Conservation (phyloP, 2,329 filamentous ascomycete genomes). For the Domatiomyces globalis region DNA sequence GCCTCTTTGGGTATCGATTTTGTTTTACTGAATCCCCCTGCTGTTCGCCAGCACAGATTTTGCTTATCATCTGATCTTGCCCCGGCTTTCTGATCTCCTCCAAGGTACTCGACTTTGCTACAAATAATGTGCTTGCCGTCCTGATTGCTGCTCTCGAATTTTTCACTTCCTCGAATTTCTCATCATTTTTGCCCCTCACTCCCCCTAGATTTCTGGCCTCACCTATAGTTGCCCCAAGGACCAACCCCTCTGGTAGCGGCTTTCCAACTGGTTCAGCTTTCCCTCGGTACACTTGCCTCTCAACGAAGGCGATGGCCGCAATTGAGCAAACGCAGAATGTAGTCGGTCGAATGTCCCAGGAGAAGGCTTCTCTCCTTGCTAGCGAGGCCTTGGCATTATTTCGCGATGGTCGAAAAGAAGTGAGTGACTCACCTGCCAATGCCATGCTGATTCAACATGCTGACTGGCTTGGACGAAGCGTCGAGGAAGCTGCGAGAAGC, state of each 20-base stretch:
- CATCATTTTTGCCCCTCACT: background rate
- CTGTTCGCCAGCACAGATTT: background rate
- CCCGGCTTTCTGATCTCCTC: background rate
- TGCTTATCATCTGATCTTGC: background rate
- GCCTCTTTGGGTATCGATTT: background rate
- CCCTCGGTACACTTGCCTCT: background rate
- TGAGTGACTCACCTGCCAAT: constrained; percentile 16
- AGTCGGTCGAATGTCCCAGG: constrained; percentile 24
- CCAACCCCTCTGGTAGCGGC: background rate
- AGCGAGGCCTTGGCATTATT: constrained; percentile 34
- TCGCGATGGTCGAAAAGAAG: constrained; percentile 33
- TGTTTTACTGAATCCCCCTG: background rate
- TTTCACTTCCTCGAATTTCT: background rate
- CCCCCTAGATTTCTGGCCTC: background rate
- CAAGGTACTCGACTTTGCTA: background rate
- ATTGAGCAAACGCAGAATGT: constrained; percentile 13
- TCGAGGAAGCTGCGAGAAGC: constrained; percentile 36
- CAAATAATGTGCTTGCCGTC: background rate
- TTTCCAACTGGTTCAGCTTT: background rate
- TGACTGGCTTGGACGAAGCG: constrained; percentile 25
- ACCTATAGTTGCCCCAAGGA: background rate
- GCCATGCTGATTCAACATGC: background rate
- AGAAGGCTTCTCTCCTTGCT: constrained; percentile 33
- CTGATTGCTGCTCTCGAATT: background rate
- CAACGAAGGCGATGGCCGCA: constrained; percentile 8